Base-by-base conservation (phyloP, 768 basidiomycete genomes). In the Sutorius australiensis region DNA sequence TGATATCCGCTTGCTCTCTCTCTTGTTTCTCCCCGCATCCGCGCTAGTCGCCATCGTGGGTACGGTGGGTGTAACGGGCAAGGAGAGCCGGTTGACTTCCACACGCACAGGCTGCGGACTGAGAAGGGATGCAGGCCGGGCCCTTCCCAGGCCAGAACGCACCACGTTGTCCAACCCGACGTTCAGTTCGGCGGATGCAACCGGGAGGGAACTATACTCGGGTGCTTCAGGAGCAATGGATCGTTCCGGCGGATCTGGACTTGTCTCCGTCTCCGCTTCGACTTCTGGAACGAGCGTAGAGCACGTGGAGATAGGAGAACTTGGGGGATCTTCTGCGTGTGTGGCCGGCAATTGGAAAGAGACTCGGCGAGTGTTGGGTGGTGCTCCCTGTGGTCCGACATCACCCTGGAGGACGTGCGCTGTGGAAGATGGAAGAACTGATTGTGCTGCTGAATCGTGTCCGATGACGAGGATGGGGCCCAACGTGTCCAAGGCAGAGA, bases 401-500 rank as follows among this genome's bases (percentile, higher is more conserved):
- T 50, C 41, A 13, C 12, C 17, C 10, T 33, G 28, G 30, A 27
- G 53, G 1, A 32, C 33, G 27, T 36, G 50, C 2, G 32, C 31
- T 17, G 30, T 41, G 19, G 48, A 51, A 2, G 19, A 5, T 33
- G 42, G 10, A 28, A 19, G 13, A 3, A 21, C 12, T 3, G 31
- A 30, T 3, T 41, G 28, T 13, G 16, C 16, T 10, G 17, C 16
- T 10, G 37, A 21, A n/a, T 48, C 54, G 21, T 6, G 51, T 13
- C 36, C 58, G 39, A 67, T 60, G 45, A 66, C 33, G 17, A 61
- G 39, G 38, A 55, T 39, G 6, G 63, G 45, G 16, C 42, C 24
- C 0, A 34, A 48, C 3, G 48, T 4, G 13, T 13, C 42, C 14
- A 17, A 13, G 7, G 33, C 0, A 2, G 52, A 24, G 8, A 12